phyloP scores from a whole-genome alignment of 2,329 filamentous ascomycete genomes.

The Rugonectria rugulosa region DNA sequence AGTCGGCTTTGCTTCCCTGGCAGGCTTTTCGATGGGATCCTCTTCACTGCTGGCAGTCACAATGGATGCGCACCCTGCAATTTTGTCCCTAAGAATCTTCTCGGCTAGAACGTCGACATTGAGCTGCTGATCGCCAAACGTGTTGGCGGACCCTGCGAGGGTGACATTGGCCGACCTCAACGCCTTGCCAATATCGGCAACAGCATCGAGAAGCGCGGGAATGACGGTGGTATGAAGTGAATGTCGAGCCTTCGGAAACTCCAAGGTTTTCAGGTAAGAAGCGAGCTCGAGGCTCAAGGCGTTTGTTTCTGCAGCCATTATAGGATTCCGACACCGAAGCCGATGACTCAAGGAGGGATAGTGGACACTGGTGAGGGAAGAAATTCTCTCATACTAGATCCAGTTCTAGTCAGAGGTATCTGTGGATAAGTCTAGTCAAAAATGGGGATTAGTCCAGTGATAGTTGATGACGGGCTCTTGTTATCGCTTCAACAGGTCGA shows the following conservation, averaged over 20 bases:
- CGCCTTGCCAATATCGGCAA: constrained; percentile 53
- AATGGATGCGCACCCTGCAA: constrained; percentile 54
- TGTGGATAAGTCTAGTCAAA: too few species aligned
- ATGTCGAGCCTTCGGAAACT: constrained; percentile 3
- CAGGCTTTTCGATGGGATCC: constrained; percentile 59
- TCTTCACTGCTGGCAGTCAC: constrained; percentile 66
- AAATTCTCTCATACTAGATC: constrained; percentile 22
- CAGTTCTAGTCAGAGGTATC: too few species aligned
- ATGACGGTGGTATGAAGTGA: constrained; percentile 48
- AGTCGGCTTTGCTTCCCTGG: constrained; percentile 2
- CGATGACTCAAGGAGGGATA: too few species aligned
- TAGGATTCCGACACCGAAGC: background rate
- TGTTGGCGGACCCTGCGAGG: constrained; percentile 58
- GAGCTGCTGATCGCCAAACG: constrained; percentile 66
- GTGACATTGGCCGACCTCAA: constrained; percentile 57
- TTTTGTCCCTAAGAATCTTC: constrained; percentile 52
- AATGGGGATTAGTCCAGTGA: too few species aligned
- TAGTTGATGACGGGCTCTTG: too few species aligned
- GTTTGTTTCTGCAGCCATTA: constrained; percentile 1
- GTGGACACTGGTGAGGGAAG: background rate
- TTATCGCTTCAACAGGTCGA: too few species aligned
- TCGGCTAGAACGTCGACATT: constrained; percentile 65
- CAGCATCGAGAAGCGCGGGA: constrained; percentile 54
- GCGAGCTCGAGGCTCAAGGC: constrained; percentile 8
- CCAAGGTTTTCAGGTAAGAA: constrained; percentile 10